Percentiles rank a stretch among this genome's conserved stretches.
These are phyloP conservation scores for Isabelozyma heimii DNA, from an alignment of 805 yeast species.

Conservation along the genomic window DNA sequence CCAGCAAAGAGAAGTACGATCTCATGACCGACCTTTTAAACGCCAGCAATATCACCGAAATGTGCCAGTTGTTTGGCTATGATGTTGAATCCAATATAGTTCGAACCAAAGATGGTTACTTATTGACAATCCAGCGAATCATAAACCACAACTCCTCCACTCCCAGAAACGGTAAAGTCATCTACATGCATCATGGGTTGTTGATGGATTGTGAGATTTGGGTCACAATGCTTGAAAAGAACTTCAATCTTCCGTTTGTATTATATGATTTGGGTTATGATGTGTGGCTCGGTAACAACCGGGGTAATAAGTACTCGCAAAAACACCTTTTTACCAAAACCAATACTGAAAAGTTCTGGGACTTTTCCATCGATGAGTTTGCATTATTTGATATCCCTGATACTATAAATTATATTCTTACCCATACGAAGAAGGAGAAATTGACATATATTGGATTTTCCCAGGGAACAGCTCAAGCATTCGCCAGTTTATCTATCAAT, in stretches of 20 bases:
- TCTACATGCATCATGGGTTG: slow-evolving; percentile 88
- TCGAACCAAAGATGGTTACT: slow-evolving; percentile 71
- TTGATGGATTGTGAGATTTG: slow-evolving; percentile 84
- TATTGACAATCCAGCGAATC: slow-evolving; percentile 73
- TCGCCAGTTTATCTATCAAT: slow-evolving; percentile 73
- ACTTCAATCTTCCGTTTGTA: slow-evolving; percentile 61
- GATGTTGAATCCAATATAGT: slow-evolving; percentile 74
- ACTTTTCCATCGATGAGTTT: slow-evolving; percentile 87
- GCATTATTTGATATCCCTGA: slow-evolving; percentile 89
- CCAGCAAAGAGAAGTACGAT: slow-evolving; percentile 19
- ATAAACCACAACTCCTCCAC: slow-evolving; percentile 25
- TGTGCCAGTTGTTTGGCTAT: slow-evolving; percentile 69
- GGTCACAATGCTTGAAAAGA: slow-evolving; percentile 46
- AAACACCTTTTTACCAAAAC: slow-evolving; percentile 52
- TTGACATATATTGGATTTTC: slow-evolving; percentile 83
- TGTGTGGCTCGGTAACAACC: slow-evolving; percentile 77
- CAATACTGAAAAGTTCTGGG: slow-evolving; percentile 65
- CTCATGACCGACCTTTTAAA: slow-evolving; percentile 38
- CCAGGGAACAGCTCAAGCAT: slow-evolving; percentile 93
- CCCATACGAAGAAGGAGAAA: slow-evolving; percentile 35
- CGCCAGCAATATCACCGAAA: slow-evolving; percentile 56
- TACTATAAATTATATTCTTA: slow-evolving; percentile 69
- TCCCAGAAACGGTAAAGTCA: slow-evolving; percentile 40
- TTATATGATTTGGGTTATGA: slow-evolving; percentile 83
- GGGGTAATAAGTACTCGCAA: slow-evolving; percentile 77